phyloP scores from a whole-genome alignment of 169 alveolate species.

The Plasmodium ovale region DNA sequence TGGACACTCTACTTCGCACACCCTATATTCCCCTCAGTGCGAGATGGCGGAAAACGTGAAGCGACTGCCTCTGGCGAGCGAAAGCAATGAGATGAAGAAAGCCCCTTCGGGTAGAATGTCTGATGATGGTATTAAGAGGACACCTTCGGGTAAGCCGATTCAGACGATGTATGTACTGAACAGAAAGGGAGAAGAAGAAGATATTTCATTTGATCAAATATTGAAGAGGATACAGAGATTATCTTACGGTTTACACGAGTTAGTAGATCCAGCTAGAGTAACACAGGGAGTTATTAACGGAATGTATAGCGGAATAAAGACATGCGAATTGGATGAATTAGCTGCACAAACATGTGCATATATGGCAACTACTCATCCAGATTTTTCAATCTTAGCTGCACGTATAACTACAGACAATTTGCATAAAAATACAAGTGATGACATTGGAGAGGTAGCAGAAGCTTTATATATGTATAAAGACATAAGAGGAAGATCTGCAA shows the following conservation, averaged over 20 bases:
- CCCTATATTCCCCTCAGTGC: background rate
- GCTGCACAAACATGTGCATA: conserved; percentile 99
- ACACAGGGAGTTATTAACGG: conserved; percentile 93
- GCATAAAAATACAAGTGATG: conserved; percentile 95
- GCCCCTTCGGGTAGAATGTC: conserved; percentile 13
- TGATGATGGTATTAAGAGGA: conserved; percentile 72
- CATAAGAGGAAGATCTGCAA: conserved; percentile 92
- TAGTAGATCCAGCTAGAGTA: conserved; percentile 91
- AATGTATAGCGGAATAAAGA: conserved; percentile 94
- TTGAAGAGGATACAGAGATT: conserved; percentile 85
- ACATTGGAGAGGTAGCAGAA: conserved; percentile 89
- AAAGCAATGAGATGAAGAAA: conserved; percentile 26
- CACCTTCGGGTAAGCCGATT: conserved; percentile 73
- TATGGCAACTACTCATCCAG: conserved; percentile 98
- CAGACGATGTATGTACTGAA: conserved; percentile 89
- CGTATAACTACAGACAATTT: conserved; percentile 96
- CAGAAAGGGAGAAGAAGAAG: conserved; percentile 90
- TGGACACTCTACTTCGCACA: too few relatives aligned
- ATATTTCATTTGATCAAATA: conserved; percentile 88
- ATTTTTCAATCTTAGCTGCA: conserved; percentile 98
- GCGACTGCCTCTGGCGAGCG: conserved; percentile 14
- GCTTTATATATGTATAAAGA: conserved; percentile 88
- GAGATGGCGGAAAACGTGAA: conserved; percentile 28
- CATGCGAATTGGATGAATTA: conserved; percentile 95
- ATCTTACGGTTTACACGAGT: conserved; percentile 89